Percentiles rank a stretch among this genome's conserved stretches.
Evolutionary conservation across 2,329 filamentous ascomycete genomes (phyloP).

Genomic region (Canariomyces notabilis): DNA sequence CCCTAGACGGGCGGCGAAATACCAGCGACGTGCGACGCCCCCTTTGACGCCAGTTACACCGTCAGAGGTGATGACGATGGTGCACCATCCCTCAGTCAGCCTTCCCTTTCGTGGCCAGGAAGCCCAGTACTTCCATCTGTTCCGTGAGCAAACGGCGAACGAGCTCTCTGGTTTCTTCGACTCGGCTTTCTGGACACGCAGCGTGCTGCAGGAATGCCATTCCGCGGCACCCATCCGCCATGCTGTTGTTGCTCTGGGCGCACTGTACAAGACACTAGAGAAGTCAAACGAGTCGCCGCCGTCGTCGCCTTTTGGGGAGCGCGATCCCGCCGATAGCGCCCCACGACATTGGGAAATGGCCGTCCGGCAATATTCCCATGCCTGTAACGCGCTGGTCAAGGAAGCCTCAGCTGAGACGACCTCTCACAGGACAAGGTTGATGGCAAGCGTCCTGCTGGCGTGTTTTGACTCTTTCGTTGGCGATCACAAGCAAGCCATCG

Average conservation of each 20-base stretch:
- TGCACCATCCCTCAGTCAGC: constrained; percentile 40
- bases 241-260: constrained; percentile 61
- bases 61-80: constrained; percentile 21
- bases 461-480: constrained; percentile 65
- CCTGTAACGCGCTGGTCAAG: constrained; percentile 46
- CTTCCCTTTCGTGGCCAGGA: constrained; percentile 50
- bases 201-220: constrained; percentile 60
- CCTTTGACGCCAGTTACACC: constrained; percentile 31
- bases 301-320: constrained; percentile 36
- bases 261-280: constrained; percentile 62
- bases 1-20: constrained; percentile 21
- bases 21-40: constrained; percentile 33
- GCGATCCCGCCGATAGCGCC: constrained; percentile 36
- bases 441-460: constrained; percentile 60
- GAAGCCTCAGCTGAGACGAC: constrained; percentile 38
- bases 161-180: constrained; percentile 65
- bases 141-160: constrained; percentile 55
- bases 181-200: constrained; percentile 58
- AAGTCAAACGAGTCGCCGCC: constrained; percentile 49
- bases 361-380: constrained; percentile 54
- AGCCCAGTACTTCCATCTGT: constrained; percentile 57
- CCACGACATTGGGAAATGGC: constrained; percentile 55
- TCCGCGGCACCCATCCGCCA: constrained; percentile 57
- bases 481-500: constrained; percentile 56
- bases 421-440: constrained; percentile 52